Evolutionary conservation across 495 filamentous ascomycete genomes (phyloP), one percentile per base, ranked within the genome.

Genomic region (Alectoria sarmentosa): DNA sequence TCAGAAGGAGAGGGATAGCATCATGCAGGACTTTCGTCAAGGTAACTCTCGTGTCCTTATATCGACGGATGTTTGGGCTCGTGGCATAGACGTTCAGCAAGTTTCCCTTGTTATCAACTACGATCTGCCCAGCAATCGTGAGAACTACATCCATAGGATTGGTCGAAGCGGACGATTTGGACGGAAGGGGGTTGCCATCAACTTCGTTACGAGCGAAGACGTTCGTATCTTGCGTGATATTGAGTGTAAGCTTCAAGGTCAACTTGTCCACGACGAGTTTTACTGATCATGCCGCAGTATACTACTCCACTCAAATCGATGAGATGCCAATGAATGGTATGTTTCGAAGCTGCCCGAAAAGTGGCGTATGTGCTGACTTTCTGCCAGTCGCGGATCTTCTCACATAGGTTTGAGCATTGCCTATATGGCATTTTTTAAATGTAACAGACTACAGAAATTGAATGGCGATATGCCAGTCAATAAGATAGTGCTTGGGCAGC

Each of bases 101-200:
- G 94, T 99, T 36, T 96, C 90, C n/a, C 80, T 99, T 64, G 94
- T 99, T 65, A 99, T 99, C 79, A 99, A 99, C 78, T 99, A 99
- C 76, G 94, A 99, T 72, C 82, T 99, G 41, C 94, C 94, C 39
- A 91, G 88, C 73, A 99, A 99, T 79, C 92, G 94, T 84, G 94
- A 99, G 78, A 99, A 99, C 79, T 99, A 99, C 77, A 98, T 99
- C 75, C 94, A 99, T 77, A 86, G 94, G 68, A 99, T 99, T 71
- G 94, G 94, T 75, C 87, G 94, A 74, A 89, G 89, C 75, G 94
- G 94, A 72, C 87, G 94, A 69, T 99, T 99, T 77, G 94, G 94
- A 67, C 84, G 94, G 58, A 99, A 99, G 81, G 94, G 94, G 82
- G 94, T 99, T 69, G 94, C 94, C 14, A 99, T 99, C 83, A 99